These are phyloP conservation scores for Tuber brumale DNA, from an alignment of 495 filamentous ascomycete species.

Conservation along the genomic window DNA sequence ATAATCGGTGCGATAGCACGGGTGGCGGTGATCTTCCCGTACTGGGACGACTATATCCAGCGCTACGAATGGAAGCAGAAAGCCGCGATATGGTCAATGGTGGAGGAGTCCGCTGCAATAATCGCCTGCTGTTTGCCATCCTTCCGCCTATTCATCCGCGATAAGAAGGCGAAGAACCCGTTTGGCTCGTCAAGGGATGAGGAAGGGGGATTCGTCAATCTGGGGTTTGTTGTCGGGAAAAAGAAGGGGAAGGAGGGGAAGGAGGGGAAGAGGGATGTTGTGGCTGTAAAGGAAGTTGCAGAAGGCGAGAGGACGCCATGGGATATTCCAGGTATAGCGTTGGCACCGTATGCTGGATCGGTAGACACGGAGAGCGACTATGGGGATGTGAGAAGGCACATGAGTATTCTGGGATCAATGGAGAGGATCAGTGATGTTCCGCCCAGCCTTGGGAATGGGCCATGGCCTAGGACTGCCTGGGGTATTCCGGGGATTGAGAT, in stretches of 20 bases:
- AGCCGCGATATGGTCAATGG: constrained; percentile 1
- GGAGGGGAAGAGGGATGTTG: neutral
- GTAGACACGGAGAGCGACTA: neutral
- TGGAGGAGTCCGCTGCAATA: neutral
- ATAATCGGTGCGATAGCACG: neutral
- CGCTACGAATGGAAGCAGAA: constrained; percentile 4
- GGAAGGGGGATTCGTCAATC: neutral
- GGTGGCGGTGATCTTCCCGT: neutral
- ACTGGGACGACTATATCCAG: neutral
- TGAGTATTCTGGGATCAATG: neutral
- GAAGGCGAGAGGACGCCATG: neutral
- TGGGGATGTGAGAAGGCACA: neutral
- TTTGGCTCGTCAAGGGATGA: neutral
- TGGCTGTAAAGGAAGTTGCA: neutral
- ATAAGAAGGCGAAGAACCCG: neutral
- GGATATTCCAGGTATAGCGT: neutral
- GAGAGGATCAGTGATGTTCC: neutral
- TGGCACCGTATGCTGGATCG: neutral
- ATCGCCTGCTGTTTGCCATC: neutral
- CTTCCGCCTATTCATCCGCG: neutral
- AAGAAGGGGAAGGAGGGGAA: neutral
- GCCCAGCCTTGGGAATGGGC: neutral
- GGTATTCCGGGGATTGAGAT: neutral
- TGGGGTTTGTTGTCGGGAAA: neutral
- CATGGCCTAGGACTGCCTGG: neutral